Conservation (phyloP, 192 early-diverging fungal genomes). For the Coemansia sp. region DNA sequence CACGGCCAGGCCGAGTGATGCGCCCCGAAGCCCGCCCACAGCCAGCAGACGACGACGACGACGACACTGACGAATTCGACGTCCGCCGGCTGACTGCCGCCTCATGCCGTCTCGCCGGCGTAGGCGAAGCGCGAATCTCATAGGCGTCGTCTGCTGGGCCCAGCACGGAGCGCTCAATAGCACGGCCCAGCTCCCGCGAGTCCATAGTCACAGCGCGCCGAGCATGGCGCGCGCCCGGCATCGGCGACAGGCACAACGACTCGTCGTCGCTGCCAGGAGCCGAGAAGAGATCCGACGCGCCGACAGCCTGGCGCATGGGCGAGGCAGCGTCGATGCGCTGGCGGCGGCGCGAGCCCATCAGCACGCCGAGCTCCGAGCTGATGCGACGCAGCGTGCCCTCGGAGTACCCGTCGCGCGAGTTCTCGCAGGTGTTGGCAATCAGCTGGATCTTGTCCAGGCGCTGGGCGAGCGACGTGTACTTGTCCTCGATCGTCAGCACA, state of each 20-base stretch:
- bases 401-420: conserved; percentile 48
- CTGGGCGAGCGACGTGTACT: conserved; percentile 30
- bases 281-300: neutral
- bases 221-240: neutral
- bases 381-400: conserved; percentile 44
- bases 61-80: conserved; percentile 14
- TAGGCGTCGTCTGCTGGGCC: neutral
- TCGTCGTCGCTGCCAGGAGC: neutral
- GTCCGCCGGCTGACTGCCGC: neutral
- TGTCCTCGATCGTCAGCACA: neutral
- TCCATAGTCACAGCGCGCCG: conserved; percentile 8
- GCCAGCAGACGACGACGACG: neutral
- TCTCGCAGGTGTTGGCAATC: conserved; percentile 52
- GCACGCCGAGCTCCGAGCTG: conserved; percentile 48
- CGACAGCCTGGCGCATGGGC: neutral
- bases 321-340: conserved; percentile 23
- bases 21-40: neutral
- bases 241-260: neutral
- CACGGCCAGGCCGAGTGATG: conserved; percentile 2
- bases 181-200: neutral
- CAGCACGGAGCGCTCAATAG: neutral
- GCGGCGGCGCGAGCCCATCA: conserved; percentile 29
- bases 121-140: neutral
- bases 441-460: conserved; percentile 44
- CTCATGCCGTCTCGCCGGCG: neutral